Evolutionary conservation across 352 stramenopile genomes (phyloP).

Genomic region (Paralagenidium karlingii): DNA sequence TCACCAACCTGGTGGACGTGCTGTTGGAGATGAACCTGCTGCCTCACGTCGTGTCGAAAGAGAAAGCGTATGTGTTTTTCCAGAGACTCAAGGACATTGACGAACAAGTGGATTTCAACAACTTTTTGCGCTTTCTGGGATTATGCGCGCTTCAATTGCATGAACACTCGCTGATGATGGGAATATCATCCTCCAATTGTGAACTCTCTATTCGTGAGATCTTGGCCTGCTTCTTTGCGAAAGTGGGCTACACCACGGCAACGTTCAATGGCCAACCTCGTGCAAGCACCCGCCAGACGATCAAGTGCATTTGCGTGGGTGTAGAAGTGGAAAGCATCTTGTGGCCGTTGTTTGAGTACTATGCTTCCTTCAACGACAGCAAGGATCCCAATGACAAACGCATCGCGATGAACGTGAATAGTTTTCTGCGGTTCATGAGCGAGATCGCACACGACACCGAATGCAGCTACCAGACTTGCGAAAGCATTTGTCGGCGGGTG

Average conservation of each 20-base stretch:
- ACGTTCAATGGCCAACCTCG: no score
- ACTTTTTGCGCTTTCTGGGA: constrained; percentile 44
- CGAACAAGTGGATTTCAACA: constrained; percentile 20
- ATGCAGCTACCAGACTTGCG: constrained; percentile 8
- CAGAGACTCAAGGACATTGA: constrained; percentile 40
- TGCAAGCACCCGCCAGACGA: constrained; percentile 25
- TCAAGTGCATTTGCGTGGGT: constrained; percentile 35
- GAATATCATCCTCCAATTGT: no score
- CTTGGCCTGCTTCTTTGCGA: constrained; percentile 49
- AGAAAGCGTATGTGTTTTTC: no score
- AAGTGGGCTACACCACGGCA: constrained; percentile 44
- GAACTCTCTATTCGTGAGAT: constrained; percentile 53
- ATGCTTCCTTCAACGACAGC: constrained; percentile 13
- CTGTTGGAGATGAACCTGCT: background rate
- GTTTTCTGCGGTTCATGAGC: constrained; percentile 49
- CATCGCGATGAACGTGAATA: constrained; percentile 28
- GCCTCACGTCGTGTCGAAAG: background rate
- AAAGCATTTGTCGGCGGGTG: constrained; percentile 32
- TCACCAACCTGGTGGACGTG: constrained; percentile 1
- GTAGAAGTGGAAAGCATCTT: constrained; percentile 53
- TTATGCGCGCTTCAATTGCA: constrained; percentile 51
- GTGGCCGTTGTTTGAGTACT: constrained; percentile 77
- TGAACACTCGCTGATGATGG: constrained; percentile 12
- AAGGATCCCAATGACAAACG: constrained; percentile 11
- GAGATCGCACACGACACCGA: constrained; percentile 27